These are phyloP conservation scores for Fusarium sp. DNA, from an alignment of 2,329 filamentous ascomycete species.

Conservation along the genomic window DNA sequence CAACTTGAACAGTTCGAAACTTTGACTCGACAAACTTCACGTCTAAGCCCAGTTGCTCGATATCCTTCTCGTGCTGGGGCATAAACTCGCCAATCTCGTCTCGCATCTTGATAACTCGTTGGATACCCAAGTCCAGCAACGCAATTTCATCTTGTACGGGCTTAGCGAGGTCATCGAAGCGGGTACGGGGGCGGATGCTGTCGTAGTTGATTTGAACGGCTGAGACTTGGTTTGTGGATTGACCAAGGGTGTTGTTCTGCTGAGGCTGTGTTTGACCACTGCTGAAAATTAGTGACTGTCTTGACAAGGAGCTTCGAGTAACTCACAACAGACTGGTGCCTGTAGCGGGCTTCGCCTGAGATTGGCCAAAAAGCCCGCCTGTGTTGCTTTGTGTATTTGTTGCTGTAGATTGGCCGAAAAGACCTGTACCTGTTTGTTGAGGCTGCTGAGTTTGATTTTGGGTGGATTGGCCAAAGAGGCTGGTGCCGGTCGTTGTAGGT, in stretches of 20 bases:
- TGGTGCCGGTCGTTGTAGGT: conserved; percentile 19
- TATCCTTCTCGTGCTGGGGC: conserved; percentile 61
- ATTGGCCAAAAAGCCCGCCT: conserved; percentile 47
- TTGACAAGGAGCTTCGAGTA: background rate
- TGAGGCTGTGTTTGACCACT: conserved; percentile 45
- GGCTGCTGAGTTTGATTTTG: conserved; percentile 30
- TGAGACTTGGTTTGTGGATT: conserved; percentile 62
- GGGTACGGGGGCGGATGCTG: conserved; percentile 84
- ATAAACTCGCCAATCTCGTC: conserved; percentile 77
- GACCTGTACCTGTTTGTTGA: conserved; percentile 38
- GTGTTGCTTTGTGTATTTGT: conserved; percentile 35
- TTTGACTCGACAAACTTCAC: conserved; percentile 60
- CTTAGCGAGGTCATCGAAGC: conserved; percentile 88
- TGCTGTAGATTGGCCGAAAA: conserved; percentile 42
- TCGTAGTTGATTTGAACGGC: conserved; percentile 81
- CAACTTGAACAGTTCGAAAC: conserved; percentile 55
- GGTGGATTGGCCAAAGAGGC: conserved; percentile 40
- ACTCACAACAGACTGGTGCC: conserved; percentile 45
- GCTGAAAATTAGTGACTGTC: conserved; percentile 24
- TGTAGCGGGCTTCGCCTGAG: conserved; percentile 45
- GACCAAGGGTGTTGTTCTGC: conserved; percentile 35
- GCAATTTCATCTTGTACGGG: conserved; percentile 82
- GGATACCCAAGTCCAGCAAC: conserved; percentile 79
- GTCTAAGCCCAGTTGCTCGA: conserved; percentile 56
- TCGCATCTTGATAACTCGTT: conserved; percentile 79